phyloP scores from a whole-genome alignment of 2,329 filamentous ascomycete species.

The Cladosporium colombiae region DNA sequence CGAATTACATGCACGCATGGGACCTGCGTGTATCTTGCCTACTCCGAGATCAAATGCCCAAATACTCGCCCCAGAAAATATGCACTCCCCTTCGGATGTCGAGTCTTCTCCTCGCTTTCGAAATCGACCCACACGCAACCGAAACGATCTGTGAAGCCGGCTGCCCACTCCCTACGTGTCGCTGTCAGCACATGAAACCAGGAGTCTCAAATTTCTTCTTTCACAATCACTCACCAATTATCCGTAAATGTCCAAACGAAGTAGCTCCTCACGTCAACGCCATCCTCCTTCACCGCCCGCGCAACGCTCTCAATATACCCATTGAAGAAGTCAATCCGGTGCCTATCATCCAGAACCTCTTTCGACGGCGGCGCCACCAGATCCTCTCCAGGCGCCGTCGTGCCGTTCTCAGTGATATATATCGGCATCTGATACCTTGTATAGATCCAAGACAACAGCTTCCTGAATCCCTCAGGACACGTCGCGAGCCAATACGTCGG shows the following conservation, averaged over 20 bases:
- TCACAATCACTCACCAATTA: background rate
- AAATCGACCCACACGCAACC: constrained; percentile 47
- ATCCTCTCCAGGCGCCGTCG: constrained; percentile 44
- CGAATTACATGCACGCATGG: background rate
- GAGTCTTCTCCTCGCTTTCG: constrained; percentile 39
- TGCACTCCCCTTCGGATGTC: constrained; percentile 39
- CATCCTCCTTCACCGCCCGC: background rate
- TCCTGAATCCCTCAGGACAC: constrained; percentile 26
- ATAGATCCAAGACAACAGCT: constrained; percentile 46
- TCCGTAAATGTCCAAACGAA: background rate
- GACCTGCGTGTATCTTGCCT: background rate
- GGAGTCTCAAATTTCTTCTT: background rate
- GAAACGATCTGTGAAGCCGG: constrained; percentile 44
- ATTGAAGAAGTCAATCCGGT: background rate
- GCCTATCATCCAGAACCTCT: background rate
- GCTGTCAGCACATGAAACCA: background rate
- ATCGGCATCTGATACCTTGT: constrained; percentile 44
- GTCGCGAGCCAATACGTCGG: constrained; percentile 26
- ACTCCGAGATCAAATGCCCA: background rate
- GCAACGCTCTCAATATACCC: background rate
- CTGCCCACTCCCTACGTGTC: constrained; percentile 41
- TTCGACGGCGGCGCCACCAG: constrained; percentile 27
- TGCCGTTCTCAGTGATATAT: constrained; percentile 48
- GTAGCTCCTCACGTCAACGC: background rate
- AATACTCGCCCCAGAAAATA: background rate